Evolutionary conservation across 2,329 filamentous ascomycete genomes (phyloP).

Genomic region (Escovopsis weberi): DNA sequence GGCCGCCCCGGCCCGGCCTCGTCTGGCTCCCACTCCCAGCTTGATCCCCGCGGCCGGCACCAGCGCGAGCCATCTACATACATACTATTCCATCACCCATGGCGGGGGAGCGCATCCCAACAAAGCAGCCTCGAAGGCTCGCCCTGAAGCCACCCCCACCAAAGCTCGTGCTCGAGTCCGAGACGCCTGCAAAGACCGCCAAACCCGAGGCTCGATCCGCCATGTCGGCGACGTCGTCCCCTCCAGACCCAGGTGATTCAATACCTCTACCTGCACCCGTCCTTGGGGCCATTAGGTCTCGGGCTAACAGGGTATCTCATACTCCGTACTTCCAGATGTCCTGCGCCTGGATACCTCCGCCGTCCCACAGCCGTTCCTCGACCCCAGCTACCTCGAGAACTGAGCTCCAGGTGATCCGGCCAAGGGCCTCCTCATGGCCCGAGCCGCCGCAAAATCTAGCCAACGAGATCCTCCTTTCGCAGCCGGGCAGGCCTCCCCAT

Average conservation of each 20-base stretch:
- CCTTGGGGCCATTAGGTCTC: too few species aligned
- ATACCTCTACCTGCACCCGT: too few species aligned
- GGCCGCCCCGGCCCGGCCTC: too few species aligned
- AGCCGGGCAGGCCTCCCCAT: too few species aligned
- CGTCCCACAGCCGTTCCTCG: slow-evolving; percentile 21
- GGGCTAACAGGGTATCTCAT: neutral
- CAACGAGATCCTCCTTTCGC: too few species aligned
- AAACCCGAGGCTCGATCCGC: slow-evolving; percentile 16
- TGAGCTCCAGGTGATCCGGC: neutral
- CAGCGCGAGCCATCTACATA: too few species aligned
- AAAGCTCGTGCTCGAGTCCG: slow-evolving; percentile 11
- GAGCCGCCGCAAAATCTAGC: too few species aligned
- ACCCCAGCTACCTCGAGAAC: slow-evolving; percentile 14
- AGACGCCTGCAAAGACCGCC: slow-evolving; percentile 6
- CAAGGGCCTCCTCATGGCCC: too few species aligned
- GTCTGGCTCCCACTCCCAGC: too few species aligned
- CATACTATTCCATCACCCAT: neutral
- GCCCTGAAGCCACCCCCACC: slow-evolving; percentile 13
- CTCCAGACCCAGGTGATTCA: slow-evolving; percentile 14
- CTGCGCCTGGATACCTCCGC: slow-evolving; percentile 14
- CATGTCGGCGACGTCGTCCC: slow-evolving; percentile 13
- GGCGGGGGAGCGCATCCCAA: neutral
- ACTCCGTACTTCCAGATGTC: slow-evolving; percentile 8
- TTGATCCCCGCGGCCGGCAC: too few species aligned
- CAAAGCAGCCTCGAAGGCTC: slow-evolving; percentile 9